Base-by-base conservation (phyloP, 1,139 yeast genomes). In the Suhomyces kunorum region DNA sequence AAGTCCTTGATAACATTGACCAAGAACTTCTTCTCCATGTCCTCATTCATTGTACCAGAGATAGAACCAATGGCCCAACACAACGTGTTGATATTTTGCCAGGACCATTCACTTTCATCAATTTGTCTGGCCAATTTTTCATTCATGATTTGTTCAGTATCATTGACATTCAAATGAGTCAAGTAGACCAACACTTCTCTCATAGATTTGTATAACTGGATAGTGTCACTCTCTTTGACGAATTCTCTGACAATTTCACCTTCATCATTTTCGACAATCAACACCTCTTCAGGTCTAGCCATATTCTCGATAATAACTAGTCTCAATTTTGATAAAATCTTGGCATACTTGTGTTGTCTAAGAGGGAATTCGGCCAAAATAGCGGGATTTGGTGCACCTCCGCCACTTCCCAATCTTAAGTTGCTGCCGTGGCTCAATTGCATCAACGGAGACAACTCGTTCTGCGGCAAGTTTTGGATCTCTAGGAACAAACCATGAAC, bases 1-100 rank as follows among this genome's bases (percentile, higher is more conserved):
- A 92, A 72, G 60, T 92, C 98, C 64, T 88, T 90, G 54, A 92
- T 90, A 25, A 94, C 98, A 16, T 87, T 78, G 32, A 92, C 97
- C 50, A 92, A 76, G 61, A 92, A 92, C 55, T 94, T 78, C 68
- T 90, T 92, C 64, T 92, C 99, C 80, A 92, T 87, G 54, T 89
- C 97, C 68, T 92, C 98, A 61, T 87, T 89, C 98, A 92, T 92
- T 2, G 98, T 88, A 61, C 98, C 98, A 3, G 97, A 88, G 46
- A 94, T 92, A 12, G 98, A 90, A 45, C 99, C 99, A 63, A 92
- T 94, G 6, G 99, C 99, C 99, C 99, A 92, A 72, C 98, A 92
- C 51, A 92, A 73, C 2, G 98, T 92, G 63, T 92, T 92, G 55
- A 92, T 86, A 59, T 90, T 92, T 63, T 89, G 94, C 98, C 98